Base-by-base conservation (phyloP, 805 yeast species). In the Grigorovia yakushimaensis region DNA sequence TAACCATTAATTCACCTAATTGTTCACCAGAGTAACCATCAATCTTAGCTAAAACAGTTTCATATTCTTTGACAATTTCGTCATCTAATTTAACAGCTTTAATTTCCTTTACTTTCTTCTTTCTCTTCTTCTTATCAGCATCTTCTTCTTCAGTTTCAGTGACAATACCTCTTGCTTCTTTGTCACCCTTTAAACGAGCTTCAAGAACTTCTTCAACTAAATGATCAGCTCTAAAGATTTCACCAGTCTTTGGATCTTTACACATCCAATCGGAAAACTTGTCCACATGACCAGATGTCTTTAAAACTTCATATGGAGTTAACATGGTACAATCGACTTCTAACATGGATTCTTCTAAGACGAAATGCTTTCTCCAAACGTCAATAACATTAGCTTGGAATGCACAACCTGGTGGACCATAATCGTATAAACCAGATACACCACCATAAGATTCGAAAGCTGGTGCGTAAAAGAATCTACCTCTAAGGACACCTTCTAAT, bases 221-320 rank as follows among this genome's bases (percentile, higher is more conserved):
- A 69, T 93, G 99, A 69, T 93, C 99, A 46, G 97, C 98, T 71
- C 99, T 80, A 76, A 93, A 93, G 58, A 93, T 93, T 72, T 93
- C 99, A 56, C 98, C 98, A 39, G 96, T 86, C 66, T 86, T 86
- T 61, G 81, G 73, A 69, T 93, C 99, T 61, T 85, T 82, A 70
- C 96, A 88, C 98, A 93, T 93, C 96, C 96, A 93, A 69, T 93
- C 99, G 55, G 97, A 87, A 65, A 93, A 93, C 74, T 93, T 93
- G 69, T 93, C 99, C 54, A 93, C 98, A 69, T 93, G 99, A 59
- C 99, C 99, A 44, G 98, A 91, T 41, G 98, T 94, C 73, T 94
- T 94, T 67, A 93, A 76, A 35, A 93, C 98, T 67, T 94, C 98
- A 62, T 87, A 82, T 15, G 99, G 99, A 43, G 99, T 93, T 70